Base-by-base conservation (phyloP, 2,329 filamentous ascomycete genomes). In the Fusarium burgessii region DNA sequence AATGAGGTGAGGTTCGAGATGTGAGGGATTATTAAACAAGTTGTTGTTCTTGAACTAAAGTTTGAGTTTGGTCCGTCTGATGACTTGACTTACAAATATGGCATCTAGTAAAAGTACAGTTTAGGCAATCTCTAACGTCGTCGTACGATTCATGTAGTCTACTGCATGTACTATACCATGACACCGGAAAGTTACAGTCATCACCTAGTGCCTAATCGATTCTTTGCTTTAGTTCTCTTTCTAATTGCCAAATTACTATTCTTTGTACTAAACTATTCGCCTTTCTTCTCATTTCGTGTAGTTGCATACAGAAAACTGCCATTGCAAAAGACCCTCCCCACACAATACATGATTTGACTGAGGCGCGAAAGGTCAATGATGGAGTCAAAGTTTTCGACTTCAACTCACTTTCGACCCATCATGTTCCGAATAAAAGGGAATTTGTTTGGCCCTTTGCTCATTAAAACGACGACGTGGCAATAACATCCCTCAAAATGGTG, bases 201-300 rank as follows among this genome's bases (percentile, higher is more conserved):
- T 29, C 35, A 25, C 35, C 38, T 63, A n/a, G 15, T 38, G 33
- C 41, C 73, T 55, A 29, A 52, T 7, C 1, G 43, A 49, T 27
- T 62, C 38, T 66, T 77, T 3, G 78, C 77, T 62, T 81, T 77
- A 0, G 85, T 84, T 80, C 29, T 29, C 76, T 84, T 82, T 57
- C 92, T 85, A 73, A 97, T 97, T 62, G 92, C 92, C 2, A 95
- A 97, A 81, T 95, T 98, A 84, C 94, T 97, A 74, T 98, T 93
- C 83, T 98, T 98, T 66, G 88, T 87, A 91, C 88, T 80, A 96
- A 97, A 70, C 88, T 86, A 61, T 90, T 87, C 15, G 78, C 83
- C 70, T 81, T 82, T n/a, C 74, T 80, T 41, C 29, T 25, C 41
- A 43, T 25, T 43, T 15, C 41, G 41, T 43, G 20, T 25, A 43